These are phyloP conservation scores for Climacium dendroides DNA, from an alignment of 225 moss, liverwort and hornwort genomes.

Conservation along the genomic window DNA sequence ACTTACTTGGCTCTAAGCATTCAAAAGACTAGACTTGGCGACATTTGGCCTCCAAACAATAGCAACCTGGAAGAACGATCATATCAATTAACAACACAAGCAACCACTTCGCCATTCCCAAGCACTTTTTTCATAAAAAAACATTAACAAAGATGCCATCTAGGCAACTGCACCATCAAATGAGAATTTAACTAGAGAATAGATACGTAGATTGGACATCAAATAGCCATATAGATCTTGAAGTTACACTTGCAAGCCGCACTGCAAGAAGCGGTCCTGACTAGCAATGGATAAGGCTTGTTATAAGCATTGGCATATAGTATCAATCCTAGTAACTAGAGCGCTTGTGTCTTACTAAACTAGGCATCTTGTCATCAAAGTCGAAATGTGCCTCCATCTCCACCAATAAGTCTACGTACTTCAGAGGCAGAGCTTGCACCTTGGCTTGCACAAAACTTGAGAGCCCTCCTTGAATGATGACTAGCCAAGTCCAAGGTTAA, in stretches of 20 bases:
- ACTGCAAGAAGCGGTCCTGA: constrained; percentile 70
- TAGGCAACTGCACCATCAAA: background rate
- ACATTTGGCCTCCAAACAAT: constrained; percentile 97
- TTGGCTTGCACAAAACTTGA: constrained; percentile 63
- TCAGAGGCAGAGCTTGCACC: constrained; percentile 61
- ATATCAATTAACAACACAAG: background rate
- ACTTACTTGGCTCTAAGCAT: constrained; percentile 99
- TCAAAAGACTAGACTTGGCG: constrained; percentile 90
- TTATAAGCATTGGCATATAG: constrained; percentile 61
- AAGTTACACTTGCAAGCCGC: constrained; percentile 69
- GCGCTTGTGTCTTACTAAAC: constrained; percentile 47
- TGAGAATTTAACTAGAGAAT: background rate
- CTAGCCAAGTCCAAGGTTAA: background rate
- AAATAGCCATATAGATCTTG: background rate
- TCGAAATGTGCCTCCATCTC: constrained; percentile 95
- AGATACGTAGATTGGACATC: background rate
- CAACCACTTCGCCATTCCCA: background rate
- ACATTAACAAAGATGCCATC: background rate
- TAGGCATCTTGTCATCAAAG: constrained; percentile 97
- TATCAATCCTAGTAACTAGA: constrained; percentile 42
- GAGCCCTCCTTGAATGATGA: constrained; percentile 60
- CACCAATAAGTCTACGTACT: constrained; percentile 85
- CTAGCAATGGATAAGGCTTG: constrained; percentile 72
- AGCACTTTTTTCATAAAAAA: background rate
- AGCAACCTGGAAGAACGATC: constrained; percentile 55